phyloP scores from a whole-genome alignment of 768 basidiomycete species.

The Boletales sp. region DNA sequence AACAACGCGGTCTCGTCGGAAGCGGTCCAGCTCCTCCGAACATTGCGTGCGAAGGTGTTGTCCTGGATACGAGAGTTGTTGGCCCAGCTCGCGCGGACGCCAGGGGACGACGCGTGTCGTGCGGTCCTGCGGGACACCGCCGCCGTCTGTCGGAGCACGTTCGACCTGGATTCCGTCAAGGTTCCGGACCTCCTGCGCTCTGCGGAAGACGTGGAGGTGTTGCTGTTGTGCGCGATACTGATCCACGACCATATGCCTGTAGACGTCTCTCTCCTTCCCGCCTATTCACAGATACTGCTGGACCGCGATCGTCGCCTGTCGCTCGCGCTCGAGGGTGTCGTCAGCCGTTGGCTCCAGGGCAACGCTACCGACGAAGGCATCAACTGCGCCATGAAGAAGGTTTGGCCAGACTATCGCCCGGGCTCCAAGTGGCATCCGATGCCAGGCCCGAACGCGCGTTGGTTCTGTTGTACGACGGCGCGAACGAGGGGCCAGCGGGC shows the following conservation, averaged over 20 bases:
- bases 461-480: slow-evolving; percentile 27
- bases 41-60: slow-evolving; percentile 29
- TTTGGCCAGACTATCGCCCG: slow-evolving; percentile 32
- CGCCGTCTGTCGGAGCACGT: slow-evolving; percentile 26
- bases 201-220: slow-evolving; percentile 21
- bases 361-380: slow-evolving; percentile 17
- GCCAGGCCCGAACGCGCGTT: slow-evolving; percentile 22
- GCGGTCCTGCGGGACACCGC: slow-evolving; percentile 16
- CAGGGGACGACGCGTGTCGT: slow-evolving; percentile 1
- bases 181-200: slow-evolving; percentile 15
- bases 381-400: slow-evolving; percentile 23
- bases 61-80: slow-evolving; percentile 36
- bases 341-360: slow-evolving; percentile 13
- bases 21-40: slow-evolving; percentile 24
- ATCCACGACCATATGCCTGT: slow-evolving; percentile 31
- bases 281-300: slow-evolving; percentile 21
- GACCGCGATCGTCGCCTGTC: slow-evolving; percentile 34
- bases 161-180: slow-evolving; percentile 17
- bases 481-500: slow-evolving; percentile 4
- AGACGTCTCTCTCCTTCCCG: neutral
- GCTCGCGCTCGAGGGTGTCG: slow-evolving; percentile 20
- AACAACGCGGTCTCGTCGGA: slow-evolving; percentile 12
- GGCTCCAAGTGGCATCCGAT: slow-evolving; percentile 23
- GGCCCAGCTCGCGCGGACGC: slow-evolving; percentile 12
- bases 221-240: slow-evolving; percentile 33